phyloP scores from a whole-genome alignment of 2,329 filamentous ascomycete species.

The Akanthomyces muscarius region DNA sequence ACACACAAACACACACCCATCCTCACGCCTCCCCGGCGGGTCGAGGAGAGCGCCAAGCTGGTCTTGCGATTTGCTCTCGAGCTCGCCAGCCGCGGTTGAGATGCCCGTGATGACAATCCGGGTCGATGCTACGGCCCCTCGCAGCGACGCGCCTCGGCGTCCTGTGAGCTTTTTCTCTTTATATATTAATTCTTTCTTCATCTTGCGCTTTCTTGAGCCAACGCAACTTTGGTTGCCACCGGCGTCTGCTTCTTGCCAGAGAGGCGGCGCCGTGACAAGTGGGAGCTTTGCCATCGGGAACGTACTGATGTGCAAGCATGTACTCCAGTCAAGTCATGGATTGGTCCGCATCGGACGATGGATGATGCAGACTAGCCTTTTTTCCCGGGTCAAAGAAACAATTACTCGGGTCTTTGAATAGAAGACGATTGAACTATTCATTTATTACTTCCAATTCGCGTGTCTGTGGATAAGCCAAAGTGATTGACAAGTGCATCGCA shows the following conservation, averaged over 20 bases:
- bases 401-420: constrained; percentile 33
- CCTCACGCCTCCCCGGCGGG: constrained; percentile 26
- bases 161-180: constrained; percentile 21
- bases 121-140: constrained; percentile 54
- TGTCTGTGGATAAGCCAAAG: constrained; percentile 23
- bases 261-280: neutral
- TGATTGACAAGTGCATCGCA: too few relatives aligned
- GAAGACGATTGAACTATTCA: constrained; percentile 52
- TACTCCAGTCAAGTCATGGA: constrained; percentile 8
- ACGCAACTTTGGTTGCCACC: neutral
- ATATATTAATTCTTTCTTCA: constrained; percentile 24
- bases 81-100: constrained; percentile 15
- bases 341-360: constrained; percentile 9
- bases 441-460: constrained; percentile 26
- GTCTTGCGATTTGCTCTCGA: constrained; percentile 34
- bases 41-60: constrained; percentile 40
- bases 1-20: constrained; percentile 12
- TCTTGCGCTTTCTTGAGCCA: constrained; percentile 31
- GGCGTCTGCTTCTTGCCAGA: neutral
- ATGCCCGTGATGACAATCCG: constrained; percentile 35
- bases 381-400: constrained; percentile 25
- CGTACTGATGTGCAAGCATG: constrained; percentile 1
- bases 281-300: constrained; percentile 11
- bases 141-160: constrained; percentile 25
- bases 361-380: constrained; percentile 23